phyloP scores from a whole-genome alignment of 1,284 basidiomycete species.

The Earliella scabrosa region DNA sequence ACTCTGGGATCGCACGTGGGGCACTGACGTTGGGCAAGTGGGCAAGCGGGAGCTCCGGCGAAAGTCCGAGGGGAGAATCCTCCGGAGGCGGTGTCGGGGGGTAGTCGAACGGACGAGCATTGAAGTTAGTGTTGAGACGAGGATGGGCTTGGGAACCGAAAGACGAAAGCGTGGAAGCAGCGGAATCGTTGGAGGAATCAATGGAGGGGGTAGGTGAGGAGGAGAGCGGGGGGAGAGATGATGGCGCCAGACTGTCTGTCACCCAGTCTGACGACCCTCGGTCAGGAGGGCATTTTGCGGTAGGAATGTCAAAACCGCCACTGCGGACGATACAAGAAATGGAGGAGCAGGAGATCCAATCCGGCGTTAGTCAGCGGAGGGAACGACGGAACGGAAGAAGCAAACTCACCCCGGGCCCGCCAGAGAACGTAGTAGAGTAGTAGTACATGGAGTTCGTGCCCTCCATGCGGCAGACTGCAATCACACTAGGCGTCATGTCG shows the following conservation, averaged over 20 bases:
- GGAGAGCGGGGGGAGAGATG: conserved; percentile 47
- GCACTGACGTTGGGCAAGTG: conserved; percentile 31
- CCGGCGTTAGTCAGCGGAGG: conserved; percentile 8
- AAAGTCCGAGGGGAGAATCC: conserved; percentile 14
- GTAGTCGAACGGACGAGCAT: conserved; percentile 39
- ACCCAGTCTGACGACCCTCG: conserved; percentile 91
- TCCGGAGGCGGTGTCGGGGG: conserved; percentile 35
- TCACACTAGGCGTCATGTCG: conserved; percentile 79
- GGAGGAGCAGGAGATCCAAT: background rate
- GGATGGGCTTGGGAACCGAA: conserved; percentile 27
- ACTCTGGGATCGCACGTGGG: conserved; percentile 50
- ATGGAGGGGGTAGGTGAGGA: conserved; percentile 42
- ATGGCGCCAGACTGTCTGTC: conserved; percentile 84
- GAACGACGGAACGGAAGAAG: background rate
- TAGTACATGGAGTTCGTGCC: conserved; percentile 83
- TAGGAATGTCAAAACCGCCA: conserved; percentile 92
- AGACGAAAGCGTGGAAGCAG: conserved; percentile 38
- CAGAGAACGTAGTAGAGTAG: conserved; percentile 88
- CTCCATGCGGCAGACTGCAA: conserved; percentile 82
- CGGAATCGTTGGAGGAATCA: conserved; percentile 35
- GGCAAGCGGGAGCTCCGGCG: conserved; percentile 21
- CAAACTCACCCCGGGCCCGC: conserved; percentile 76
- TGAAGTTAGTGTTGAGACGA: conserved; percentile 32
- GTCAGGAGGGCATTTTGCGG: conserved; percentile 87
- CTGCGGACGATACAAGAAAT: conserved; percentile 41